phyloP scores from a whole-genome alignment of 192 early-diverging fungal genomes.

The Diversispora eburnea region DNA sequence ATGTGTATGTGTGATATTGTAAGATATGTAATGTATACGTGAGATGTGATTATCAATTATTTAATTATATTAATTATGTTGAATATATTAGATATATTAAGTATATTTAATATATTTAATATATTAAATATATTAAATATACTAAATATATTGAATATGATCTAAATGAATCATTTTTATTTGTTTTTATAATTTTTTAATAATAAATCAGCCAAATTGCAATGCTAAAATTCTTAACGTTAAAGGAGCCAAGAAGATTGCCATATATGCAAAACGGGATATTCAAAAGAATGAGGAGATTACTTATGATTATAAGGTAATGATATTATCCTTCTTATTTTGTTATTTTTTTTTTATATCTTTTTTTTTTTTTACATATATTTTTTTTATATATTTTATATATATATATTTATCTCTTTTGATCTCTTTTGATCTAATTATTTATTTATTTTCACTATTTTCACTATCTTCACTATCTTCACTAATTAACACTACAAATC shows the following conservation, averaged over 20 bases:
- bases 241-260: constrained; percentile 91
- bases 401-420: too few species aligned
- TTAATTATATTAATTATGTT: too few species aligned
- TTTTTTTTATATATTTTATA: too few species aligned
- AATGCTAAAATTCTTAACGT: constrained; percentile 92
- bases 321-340: background rate
- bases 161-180: too few species aligned
- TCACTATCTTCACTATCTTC: too few species aligned
- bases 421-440: too few species aligned
- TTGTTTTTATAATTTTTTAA: background rate
- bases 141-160: background rate
- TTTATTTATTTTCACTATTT: background rate
- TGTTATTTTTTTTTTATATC: constrained; percentile 1
- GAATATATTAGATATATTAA: too few species aligned
- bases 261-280: constrained; percentile 94
- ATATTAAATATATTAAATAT: background rate
- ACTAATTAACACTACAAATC: too few species aligned
- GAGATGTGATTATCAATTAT: too few species aligned
- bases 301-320: constrained; percentile 97
- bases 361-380: too few species aligned
- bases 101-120: too few species aligned
- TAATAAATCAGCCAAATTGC: constrained; percentile 82
- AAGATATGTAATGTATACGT: background rate
- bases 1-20: background rate
- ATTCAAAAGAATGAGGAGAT: constrained; percentile 96